A percentile compares a stretch with the other conserved stretches of the same genome.
Conservation (phyloP, 164 flowering plant species). For the Annona cherimola region DNA sequence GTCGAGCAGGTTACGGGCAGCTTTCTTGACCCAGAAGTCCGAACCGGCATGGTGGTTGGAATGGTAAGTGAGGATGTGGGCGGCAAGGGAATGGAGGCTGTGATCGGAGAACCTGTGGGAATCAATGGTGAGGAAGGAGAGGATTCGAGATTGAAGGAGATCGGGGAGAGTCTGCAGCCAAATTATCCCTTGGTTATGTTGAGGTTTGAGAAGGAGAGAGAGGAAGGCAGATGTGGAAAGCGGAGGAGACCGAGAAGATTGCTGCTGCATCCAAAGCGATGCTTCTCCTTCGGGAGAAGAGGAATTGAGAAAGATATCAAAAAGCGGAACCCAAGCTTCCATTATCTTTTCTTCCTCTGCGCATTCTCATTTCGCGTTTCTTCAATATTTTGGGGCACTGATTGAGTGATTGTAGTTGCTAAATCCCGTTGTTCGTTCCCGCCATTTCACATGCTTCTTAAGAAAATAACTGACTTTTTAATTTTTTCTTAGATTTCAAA, state of each 20-base stretch:
- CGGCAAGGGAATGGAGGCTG: slow-evolving; percentile 41
- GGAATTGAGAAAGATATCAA: slow-evolving; percentile 62
- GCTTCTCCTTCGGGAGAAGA: slow-evolving; percentile 63
- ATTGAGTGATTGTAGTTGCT: neutral
- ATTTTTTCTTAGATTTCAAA: too few relatives aligned
- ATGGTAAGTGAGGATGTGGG: slow-evolving; percentile 28
- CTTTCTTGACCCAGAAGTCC: slow-evolving; percentile 74
- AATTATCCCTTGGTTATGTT: slow-evolving; percentile 35
- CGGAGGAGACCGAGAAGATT: slow-evolving; percentile 30
- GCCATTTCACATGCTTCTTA: neutral
- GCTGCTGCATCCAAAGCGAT: slow-evolving; percentile 51
- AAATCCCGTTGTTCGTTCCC: neutral
- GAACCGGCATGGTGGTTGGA: slow-evolving; percentile 9
- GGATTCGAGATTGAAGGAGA: slow-evolving; percentile 49
- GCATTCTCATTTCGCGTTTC: neutral
- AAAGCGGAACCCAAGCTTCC: slow-evolving; percentile 47
- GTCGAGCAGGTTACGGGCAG: slow-evolving; percentile 64
- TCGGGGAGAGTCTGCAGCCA: slow-evolving; percentile 63
- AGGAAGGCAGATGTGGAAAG: slow-evolving; percentile 39
- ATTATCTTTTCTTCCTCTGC: neutral
- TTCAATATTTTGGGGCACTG: neutral
- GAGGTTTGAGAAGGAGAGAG: slow-evolving; percentile 45
- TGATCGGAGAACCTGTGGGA: slow-evolving; percentile 30
- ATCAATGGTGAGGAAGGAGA: slow-evolving; percentile 57
- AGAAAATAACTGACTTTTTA: too few relatives aligned